Evolutionary conservation across 208 protist genomes (phyloP).

Genomic region (Angomonas deanei): DNA sequence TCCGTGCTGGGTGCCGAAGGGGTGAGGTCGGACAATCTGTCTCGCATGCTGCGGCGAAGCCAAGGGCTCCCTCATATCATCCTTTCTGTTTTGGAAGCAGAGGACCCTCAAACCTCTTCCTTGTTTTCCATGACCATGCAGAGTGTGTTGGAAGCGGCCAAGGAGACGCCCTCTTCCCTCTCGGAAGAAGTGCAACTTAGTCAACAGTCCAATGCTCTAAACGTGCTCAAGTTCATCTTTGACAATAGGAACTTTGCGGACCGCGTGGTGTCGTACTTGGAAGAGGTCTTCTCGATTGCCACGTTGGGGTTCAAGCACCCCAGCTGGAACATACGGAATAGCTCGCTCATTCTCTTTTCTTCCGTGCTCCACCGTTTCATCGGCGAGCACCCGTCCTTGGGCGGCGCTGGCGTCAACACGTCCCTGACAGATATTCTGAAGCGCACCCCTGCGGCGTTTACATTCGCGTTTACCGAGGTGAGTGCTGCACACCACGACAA

Average conservation of each 20-base stretch:
- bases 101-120: slow-evolving; percentile 61
- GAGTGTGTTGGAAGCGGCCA: slow-evolving; percentile 40
- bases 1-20: slow-evolving; percentile 72
- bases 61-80: slow-evolving; percentile 85
- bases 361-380: slow-evolving; percentile 87
- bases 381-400: slow-evolving; percentile 77
- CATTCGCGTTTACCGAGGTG: background rate
- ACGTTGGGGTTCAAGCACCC: slow-evolving; percentile 72
- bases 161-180: background rate
- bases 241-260: slow-evolving; percentile 79
- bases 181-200: slow-evolving; percentile 32
- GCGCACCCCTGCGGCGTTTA: slow-evolving; percentile 65
- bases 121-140: slow-evolving; percentile 75
- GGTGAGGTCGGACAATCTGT: slow-evolving; percentile 60
- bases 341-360: slow-evolving; percentile 88
- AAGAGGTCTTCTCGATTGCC: slow-evolving; percentile 78
- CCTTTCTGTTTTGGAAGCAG: slow-evolving; percentile 74
- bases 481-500: background rate
- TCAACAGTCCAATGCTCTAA: slow-evolving; percentile 85
- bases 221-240: slow-evolving; percentile 92
- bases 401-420: slow-evolving; percentile 74
- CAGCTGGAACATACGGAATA: slow-evolving; percentile 89
- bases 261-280: slow-evolving; percentile 48
- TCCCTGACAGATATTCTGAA: slow-evolving; percentile 70
- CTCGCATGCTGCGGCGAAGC: slow-evolving; percentile 83